Evolutionary conservation across 805 yeast species (phyloP).

Genomic region (Candida odintsovae): DNA sequence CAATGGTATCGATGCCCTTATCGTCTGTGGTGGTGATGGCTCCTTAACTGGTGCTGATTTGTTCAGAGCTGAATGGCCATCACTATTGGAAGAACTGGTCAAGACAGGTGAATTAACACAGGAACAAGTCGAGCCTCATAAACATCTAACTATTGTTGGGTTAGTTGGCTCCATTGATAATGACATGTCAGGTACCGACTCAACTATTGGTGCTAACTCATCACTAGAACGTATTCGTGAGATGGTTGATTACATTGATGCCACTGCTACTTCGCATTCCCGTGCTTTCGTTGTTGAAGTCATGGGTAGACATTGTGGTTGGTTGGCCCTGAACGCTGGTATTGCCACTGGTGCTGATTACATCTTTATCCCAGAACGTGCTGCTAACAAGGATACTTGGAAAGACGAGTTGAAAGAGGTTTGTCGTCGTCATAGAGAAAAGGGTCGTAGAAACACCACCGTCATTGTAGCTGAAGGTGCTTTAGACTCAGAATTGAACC

Average conservation of each 20-base stretch:
- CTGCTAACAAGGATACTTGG: slow-evolving; percentile 75
- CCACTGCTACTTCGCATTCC: slow-evolving; percentile 95
- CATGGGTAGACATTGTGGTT: slow-evolving; percentile 99
- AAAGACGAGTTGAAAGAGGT: slow-evolving; percentile 69
- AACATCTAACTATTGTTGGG: slow-evolving; percentile 82
- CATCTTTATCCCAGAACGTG: slow-evolving; percentile 91
- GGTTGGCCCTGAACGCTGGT: slow-evolving; percentile 98
- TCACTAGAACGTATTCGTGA: slow-evolving; percentile 90
- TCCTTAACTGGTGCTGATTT: slow-evolving; percentile 96
- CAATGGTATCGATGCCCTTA: slow-evolving; percentile 88
- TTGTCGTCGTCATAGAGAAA: slow-evolving; percentile 71
- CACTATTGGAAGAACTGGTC: slow-evolving; percentile 68
- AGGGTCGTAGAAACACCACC: slow-evolving; percentile 90
- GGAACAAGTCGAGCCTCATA: slow-evolving; percentile 55
- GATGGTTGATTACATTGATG: slow-evolving; percentile 93
- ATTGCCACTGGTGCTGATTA: slow-evolving; percentile 95
- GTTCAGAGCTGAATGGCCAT: slow-evolving; percentile 93
- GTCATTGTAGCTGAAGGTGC: slow-evolving; percentile 99
- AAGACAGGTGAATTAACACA: slow-evolving; percentile 48
- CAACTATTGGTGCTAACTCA: slow-evolving; percentile 94
- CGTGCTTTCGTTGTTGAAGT: slow-evolving; percentile 97
- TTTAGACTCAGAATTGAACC: slow-evolving; percentile 70
- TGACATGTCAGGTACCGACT: slow-evolving; percentile 96
- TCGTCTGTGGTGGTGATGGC: slow-evolving; percentile 99
- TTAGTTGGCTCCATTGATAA: slow-evolving; percentile 96